Evolutionary conservation across 345 rosid genomes (phyloP).

Genomic region (Rhizophora apiculata): DNA sequence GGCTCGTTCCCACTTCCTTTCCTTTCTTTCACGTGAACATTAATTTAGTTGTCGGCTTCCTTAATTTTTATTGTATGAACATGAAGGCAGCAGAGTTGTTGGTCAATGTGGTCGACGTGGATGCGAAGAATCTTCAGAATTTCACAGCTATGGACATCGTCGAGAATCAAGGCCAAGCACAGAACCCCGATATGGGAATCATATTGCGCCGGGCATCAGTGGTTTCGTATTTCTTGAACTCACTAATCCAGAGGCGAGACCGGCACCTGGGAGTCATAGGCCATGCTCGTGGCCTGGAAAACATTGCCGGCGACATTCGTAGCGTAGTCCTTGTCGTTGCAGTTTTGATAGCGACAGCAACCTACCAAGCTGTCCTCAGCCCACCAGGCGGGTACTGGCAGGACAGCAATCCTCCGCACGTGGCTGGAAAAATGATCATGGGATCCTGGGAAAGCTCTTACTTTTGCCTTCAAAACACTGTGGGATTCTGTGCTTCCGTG

Average conservation of each 20-base stretch:
- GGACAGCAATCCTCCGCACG: too few relatives aligned
- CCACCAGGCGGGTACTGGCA: too few relatives aligned
- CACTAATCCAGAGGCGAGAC: constrained; percentile 1
- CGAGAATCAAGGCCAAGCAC: not conserved
- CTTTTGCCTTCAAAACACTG: not conserved
- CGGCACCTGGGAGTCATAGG: not conserved
- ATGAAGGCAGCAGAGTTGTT: constrained; percentile 2
- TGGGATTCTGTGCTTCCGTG: constrained; percentile 7
- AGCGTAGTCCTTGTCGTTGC: too few relatives aligned
- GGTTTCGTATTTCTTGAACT: not conserved
- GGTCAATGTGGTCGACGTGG: not conserved
- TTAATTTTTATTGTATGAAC: too few relatives aligned
- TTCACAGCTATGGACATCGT: not conserved
- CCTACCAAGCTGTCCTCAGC: too few relatives aligned
- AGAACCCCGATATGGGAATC: not conserved
- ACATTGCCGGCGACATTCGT: not conserved
- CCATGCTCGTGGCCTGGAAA: not conserved
- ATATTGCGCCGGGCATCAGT: not conserved
- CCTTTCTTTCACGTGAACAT: not conserved
- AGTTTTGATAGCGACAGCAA: too few relatives aligned
- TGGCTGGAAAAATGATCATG: too few relatives aligned
- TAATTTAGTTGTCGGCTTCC: too few relatives aligned
- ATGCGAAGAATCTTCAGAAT: not conserved
- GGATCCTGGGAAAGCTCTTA: too few relatives aligned
- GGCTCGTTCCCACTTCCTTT: not conserved